Evolutionary conservation across 2,329 filamentous ascomycete species (phyloP), one percentile per base, ranked within the genome.

Genomic region (Ilyonectria mors-panacis): DNA sequence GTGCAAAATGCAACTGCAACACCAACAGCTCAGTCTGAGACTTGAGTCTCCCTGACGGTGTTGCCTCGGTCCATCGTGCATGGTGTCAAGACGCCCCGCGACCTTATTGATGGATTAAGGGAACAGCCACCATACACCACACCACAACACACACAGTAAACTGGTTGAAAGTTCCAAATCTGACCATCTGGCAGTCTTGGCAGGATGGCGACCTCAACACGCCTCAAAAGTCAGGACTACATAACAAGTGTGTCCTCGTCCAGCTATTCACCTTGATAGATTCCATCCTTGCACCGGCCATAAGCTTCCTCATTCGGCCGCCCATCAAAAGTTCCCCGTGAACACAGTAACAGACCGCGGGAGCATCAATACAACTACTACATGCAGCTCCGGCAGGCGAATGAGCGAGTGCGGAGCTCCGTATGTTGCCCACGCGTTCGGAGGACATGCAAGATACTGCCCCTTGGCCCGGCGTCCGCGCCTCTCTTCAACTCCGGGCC

Each of bases 301-400:
- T 37, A 12, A 15, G 15, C 33, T 35, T 53, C 50, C 50, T 19
- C 19, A 37, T 53, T 17, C 30, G 30, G 50, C 50, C 4, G n/a
- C n/a, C n/a, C n/a, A 37, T 35, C 50, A 53, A 53, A 53, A 35
- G 30, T 53, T 15, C 50, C 48, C 50, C 17, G 28, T 23, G n/a
- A 9, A 35, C 35, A 33, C 50, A 37, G 30, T 35, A 21, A n/a
- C 10, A 35, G 10, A 21, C 9, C n/a, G n/a, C 50, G 19, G 6
- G n/a, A 37, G 19, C 50, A 21, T 53, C 50, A 30, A 21, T 19
- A 8, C 33, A 53, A 15, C 30, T 21, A 13, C 28, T 21, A 19
- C 12, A 53, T 21, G 9, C 50, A 53, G 10, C 50, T 35, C 50
- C 4, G 8, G n/a, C n/a, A 35, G 28, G n/a, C n/a, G 10, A 35